Conservation (phyloP, 768 basidiomycete species). For the Leccinellum luteum region DNA sequence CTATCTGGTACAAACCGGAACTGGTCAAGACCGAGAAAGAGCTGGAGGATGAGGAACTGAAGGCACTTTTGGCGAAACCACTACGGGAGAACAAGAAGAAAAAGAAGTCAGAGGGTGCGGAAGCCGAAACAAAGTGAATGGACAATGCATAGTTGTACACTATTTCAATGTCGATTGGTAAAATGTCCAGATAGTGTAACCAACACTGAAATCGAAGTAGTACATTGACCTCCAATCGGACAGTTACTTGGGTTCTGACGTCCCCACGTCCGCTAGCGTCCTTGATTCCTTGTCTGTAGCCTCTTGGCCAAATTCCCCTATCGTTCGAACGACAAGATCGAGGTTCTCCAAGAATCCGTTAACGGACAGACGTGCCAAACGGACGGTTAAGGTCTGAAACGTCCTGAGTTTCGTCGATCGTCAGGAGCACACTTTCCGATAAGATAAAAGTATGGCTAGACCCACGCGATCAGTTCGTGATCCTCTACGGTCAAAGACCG, state of each 20-base stretch:
- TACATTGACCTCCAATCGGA: background rate
- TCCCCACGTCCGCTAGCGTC: background rate
- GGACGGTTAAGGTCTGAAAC: conserved; percentile 76
- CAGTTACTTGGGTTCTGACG: conserved; percentile 6
- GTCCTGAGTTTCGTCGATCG: conserved; percentile 40
- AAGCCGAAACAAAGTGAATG: conserved; percentile 29
- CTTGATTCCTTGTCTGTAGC: conserved; percentile 35
- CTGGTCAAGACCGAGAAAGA: conserved; percentile 88
- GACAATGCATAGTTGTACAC: conserved; percentile 15
- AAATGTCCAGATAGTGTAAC: conserved; percentile 9
- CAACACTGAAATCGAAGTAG: conserved; percentile 8
- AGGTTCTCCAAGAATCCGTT: conserved; percentile 91
- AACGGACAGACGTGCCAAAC: conserved; percentile 77
- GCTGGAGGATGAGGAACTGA: conserved; percentile 84
- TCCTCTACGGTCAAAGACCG: conserved; percentile 66
- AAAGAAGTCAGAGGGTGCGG: conserved; percentile 66
- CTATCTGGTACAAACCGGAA: conserved; percentile 92
- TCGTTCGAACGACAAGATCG: conserved; percentile 79
- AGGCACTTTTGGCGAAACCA: conserved; percentile 71
- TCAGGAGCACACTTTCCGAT: conserved; percentile 2
- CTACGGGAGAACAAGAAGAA: conserved; percentile 91
- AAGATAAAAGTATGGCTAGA: background rate
- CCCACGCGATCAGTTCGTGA: conserved; percentile 69
- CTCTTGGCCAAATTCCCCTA: conserved; percentile 76
- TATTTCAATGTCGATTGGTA: conserved; percentile 18